Base-by-base conservation (phyloP, 2,329 filamentous ascomycete species). In the Pochonia chlamydosporia region DNA sequence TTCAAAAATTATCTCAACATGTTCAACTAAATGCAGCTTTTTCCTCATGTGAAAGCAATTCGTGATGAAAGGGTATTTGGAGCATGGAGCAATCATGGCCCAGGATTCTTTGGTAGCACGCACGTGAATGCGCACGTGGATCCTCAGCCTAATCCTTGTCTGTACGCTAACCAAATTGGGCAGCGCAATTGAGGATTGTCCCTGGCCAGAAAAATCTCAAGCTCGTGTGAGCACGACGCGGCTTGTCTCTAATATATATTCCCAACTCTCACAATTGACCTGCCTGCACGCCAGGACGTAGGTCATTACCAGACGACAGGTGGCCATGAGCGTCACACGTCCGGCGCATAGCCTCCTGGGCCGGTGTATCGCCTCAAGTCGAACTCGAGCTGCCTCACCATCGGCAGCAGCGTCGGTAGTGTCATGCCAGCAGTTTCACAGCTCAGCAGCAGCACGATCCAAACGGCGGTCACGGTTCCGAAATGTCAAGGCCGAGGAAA, bases 281-380 rank as follows among this genome's bases (percentile, higher is more conserved):
- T 23, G 18, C 35, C 18, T 40, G 7, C 25, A 41, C 39, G 18
- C 39, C 39, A 8, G 39, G 7, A 41, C n/a, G 13, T 20, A 7
- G 33, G 24, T 41, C 37, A 18, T 16, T 11, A 46, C 21, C 18
- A 36, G 18, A 42, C 23, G 28, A 30, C 36, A 40, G 44, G 52
- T 61, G 70, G 69, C 60, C 63, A 81, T 80, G 77, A 79, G 75
- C 62, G 69, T 71, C 63, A 72, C 71, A 73, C 73, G 74, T 53
- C 74, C 75, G 64, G 71, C 71, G 65, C 69, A 72, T 65, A 72
- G 72, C 64, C 69, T 79, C 59, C 61, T 79, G 56, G 71, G 74
- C 60, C 71, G 70, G 64, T 73, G 73, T 61, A 64, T 77, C 55
- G 63, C 67, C 57, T 62, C 65, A 42, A 59, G 59, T 16, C 57